Evolutionary conservation across 768 basidiomycete genomes (phyloP).

Genomic region (Suillus bovinus): DNA sequence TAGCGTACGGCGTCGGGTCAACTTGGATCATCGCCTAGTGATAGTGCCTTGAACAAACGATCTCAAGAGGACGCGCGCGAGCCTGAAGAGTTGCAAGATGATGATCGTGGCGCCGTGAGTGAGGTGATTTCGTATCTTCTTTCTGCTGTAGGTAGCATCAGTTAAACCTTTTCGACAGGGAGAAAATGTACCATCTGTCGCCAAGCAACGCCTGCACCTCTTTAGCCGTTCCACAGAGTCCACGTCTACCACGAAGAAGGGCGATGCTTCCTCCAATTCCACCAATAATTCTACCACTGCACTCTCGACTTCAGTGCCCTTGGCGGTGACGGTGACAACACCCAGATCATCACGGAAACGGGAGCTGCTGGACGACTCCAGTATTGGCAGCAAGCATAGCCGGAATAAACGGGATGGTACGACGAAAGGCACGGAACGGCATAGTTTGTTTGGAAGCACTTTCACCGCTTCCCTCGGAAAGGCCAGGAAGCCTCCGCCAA

Average conservation of each 20-base stretch:
- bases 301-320: slow-evolving; percentile 23
- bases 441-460: slow-evolving; percentile 80
- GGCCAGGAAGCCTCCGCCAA: slow-evolving; percentile 79
- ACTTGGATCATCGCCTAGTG: slow-evolving; percentile 60
- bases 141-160: slow-evolving; percentile 5
- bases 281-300: slow-evolving; percentile 29
- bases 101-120: slow-evolving; percentile 61
- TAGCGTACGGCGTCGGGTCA: slow-evolving; percentile 52
- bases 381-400: slow-evolving; percentile 32
- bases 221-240: slow-evolving; percentile 61
- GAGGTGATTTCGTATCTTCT: slow-evolving; percentile 50
- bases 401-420: slow-evolving; percentile 51
- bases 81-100: slow-evolving; percentile 35
- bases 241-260: slow-evolving; percentile 28
- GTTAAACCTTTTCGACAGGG: slow-evolving; percentile 38
- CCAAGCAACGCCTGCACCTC: slow-evolving; percentile 49
- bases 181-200: slow-evolving; percentile 42
- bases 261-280: slow-evolving; percentile 27
- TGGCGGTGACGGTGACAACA: slow-evolving; percentile 20
- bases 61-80: slow-evolving; percentile 40
- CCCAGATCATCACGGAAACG: slow-evolving; percentile 21
- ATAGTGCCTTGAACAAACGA: slow-evolving; percentile 46
- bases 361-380: slow-evolving; percentile 27
- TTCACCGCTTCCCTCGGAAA: slow-evolving; percentile 64
- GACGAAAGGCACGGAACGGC: slow-evolving; percentile 52